These are phyloP conservation scores for Colletotrichum noveboracense DNA, from an alignment of 2,329 filamentous ascomycete species.

Conservation along the genomic window DNA sequence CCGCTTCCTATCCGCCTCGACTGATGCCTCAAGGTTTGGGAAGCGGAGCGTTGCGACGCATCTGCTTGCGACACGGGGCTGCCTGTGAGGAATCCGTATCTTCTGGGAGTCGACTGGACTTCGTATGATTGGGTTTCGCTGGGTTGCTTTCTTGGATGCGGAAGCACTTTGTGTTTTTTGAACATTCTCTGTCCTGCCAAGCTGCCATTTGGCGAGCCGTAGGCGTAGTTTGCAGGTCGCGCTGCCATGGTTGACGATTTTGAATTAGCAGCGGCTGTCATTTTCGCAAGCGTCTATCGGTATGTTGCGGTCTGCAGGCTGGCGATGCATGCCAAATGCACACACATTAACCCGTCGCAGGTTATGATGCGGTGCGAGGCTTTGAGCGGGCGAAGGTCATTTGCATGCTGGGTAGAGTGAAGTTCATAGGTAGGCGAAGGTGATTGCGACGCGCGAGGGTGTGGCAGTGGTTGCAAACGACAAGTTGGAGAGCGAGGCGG, in stretches of 20 bases:
- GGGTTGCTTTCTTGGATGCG: conserved; percentile 32
- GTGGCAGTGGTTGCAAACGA: neutral
- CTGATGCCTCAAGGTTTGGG: conserved; percentile 46
- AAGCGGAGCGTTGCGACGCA: conserved; percentile 40
- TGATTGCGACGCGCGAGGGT: neutral
- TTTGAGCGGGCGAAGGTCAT: neutral
- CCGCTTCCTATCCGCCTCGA: conserved; percentile 46
- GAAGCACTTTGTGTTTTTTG: conserved; percentile 52
- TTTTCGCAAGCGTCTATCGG: conserved; percentile 1
- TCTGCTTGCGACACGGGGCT: neutral
- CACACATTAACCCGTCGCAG: conserved; percentile 9
- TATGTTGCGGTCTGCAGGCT: neutral
- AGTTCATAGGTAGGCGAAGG: neutral
- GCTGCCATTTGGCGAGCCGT: conserved; percentile 29
- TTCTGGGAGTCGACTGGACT: conserved; percentile 20
- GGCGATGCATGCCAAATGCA: neutral
- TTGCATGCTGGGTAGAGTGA: conserved; percentile 21
- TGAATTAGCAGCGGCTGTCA: conserved; percentile 28
- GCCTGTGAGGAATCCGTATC: conserved; percentile 22
- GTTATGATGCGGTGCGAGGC: conserved; percentile 15
- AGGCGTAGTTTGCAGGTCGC: conserved; percentile 31
- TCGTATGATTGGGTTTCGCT: conserved; percentile 2
- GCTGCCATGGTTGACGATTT: conserved; percentile 38
- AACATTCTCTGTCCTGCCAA: conserved; percentile 42
- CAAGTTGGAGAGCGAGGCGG: neutral